Percentiles rank a stretch among this genome's conserved stretches.
phyloP scores from a whole-genome alignment of 495 filamentous ascomycete species.

The Talaromyces stipitatus region DNA sequence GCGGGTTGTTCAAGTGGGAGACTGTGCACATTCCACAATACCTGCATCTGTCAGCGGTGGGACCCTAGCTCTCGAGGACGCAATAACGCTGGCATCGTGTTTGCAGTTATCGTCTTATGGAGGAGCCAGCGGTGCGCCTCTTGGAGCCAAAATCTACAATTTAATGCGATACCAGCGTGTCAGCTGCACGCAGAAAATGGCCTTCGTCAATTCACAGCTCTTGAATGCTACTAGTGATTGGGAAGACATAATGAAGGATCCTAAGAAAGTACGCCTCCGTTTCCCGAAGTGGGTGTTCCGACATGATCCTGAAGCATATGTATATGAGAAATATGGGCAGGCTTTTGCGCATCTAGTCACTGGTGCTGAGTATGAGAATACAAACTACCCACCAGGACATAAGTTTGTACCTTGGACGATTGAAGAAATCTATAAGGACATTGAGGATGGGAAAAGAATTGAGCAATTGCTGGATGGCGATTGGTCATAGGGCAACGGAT shows the following conservation, averaged over 20 bases:
- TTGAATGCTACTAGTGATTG: constrained; percentile 52
- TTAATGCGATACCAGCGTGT: constrained; percentile 31
- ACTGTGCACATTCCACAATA: constrained; percentile 65
- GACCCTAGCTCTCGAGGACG: constrained; percentile 67
- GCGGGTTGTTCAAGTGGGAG: constrained; percentile 59
- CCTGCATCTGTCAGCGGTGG: constrained; percentile 66
- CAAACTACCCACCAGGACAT: constrained; percentile 23
- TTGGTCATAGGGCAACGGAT: constrained; percentile 8
- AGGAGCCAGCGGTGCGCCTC: constrained; percentile 40
- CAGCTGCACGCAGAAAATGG: constrained; percentile 46
- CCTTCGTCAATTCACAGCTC: constrained; percentile 47
- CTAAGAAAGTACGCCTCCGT: constrained; percentile 38
- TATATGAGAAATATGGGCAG: constrained; percentile 45
- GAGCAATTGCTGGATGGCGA: constrained; percentile 11
- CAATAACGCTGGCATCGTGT: constrained; percentile 54
- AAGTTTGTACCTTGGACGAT: constrained; percentile 22
- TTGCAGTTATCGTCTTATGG: constrained; percentile 42
- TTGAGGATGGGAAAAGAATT: constrained; percentile 24
- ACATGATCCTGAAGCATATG: constrained; percentile 57
- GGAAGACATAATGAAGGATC: constrained; percentile 48
- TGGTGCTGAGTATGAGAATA: constrained; percentile 20
- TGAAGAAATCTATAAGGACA: constrained; percentile 28
- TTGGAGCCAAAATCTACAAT: constrained; percentile 42
- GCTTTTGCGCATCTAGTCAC: constrained; percentile 23
- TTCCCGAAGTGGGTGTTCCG: constrained; percentile 42